phyloP scores from a whole-genome alignment of 805 yeast genomes.

The Wickerhamiella musiphila region DNA sequence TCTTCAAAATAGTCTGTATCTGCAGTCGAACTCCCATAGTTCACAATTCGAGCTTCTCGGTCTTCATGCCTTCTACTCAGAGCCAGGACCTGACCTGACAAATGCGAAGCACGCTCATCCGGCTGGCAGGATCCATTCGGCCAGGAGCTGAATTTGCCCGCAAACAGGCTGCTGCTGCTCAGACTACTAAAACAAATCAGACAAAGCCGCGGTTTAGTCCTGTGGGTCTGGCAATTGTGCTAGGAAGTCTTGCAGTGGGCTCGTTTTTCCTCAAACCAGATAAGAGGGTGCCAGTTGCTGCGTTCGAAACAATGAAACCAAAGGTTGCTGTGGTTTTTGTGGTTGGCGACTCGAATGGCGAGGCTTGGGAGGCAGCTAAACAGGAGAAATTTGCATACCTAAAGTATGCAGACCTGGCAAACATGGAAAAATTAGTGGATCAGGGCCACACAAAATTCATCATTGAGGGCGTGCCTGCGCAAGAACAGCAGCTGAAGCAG shows the following conservation, averaged over 20 bases:
- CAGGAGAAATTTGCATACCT: conserved; percentile 8
- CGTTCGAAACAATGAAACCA: conserved; percentile 14
- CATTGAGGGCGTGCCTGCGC: conserved; percentile 9
- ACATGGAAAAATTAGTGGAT: conserved; percentile 8
- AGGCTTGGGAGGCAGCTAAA: conserved; percentile 5
- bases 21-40: too few relatives aligned
- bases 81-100: too few relatives aligned
- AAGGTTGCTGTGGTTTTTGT: conserved; percentile 13
- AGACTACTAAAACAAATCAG: background rate
- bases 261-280: conserved; percentile 12
- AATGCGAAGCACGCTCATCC: too few relatives aligned
- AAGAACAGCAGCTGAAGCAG: background rate
- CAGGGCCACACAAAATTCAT: conserved; percentile 11
- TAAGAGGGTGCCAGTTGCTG: conserved; percentile 10
- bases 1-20: too few relatives aligned
- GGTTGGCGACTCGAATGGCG: conserved; percentile 10
- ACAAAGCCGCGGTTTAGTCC: background rate
- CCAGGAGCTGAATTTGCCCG: too few relatives aligned
- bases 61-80: too few relatives aligned
- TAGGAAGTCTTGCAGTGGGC: conserved; percentile 13
- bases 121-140: too few relatives aligned
- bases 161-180: background rate
- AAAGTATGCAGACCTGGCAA: conserved; percentile 2
- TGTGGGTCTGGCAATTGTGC: conserved; percentile 5
- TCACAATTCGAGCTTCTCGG: too few relatives aligned